Percentiles rank a stretch among this genome's conserved stretches.
phyloP scores from a whole-genome alignment of 208 protist genomes.

The Zelonia costaricensis region DNA sequence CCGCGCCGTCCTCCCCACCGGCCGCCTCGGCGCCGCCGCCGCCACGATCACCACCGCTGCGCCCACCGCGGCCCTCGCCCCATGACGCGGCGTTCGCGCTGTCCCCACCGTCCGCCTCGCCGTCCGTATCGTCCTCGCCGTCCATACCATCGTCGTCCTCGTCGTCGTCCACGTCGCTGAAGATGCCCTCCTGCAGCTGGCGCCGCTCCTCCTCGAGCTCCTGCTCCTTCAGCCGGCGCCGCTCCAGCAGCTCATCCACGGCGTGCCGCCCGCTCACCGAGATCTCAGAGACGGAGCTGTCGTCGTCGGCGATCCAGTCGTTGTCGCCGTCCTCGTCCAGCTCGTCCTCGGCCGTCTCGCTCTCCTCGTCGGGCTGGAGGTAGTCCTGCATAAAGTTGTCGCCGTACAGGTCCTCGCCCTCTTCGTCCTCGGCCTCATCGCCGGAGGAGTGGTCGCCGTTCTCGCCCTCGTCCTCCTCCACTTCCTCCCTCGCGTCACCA shows the following conservation, averaged over 20 bases:
- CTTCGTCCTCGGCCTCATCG: conserved; percentile 39
- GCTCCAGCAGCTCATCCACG: conserved; percentile 79
- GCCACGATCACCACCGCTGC: not conserved
- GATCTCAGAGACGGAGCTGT: conserved; percentile 74
- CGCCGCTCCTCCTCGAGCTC: conserved; percentile 62
- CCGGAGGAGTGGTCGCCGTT: conserved; percentile 28
- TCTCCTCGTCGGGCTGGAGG: conserved; percentile 80
- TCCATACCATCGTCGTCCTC: conserved; percentile 45
- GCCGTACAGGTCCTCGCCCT: conserved; percentile 90
- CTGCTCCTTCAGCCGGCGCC: conserved; percentile 60
- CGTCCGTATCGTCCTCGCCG: conserved; percentile 25
- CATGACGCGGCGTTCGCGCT: not conserved
- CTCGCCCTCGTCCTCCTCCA: conserved; percentile 15
- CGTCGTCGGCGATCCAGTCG: conserved; percentile 78
- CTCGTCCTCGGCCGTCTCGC: conserved; percentile 70
- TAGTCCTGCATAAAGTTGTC: conserved; percentile 92
- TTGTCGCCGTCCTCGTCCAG: conserved; percentile 40
- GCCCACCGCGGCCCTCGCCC: too few species aligned
- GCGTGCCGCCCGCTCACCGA: conserved; percentile 69
- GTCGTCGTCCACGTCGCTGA: conserved; percentile 74
- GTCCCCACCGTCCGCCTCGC: conserved; percentile 6
- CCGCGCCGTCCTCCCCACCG: conserved; percentile 8
- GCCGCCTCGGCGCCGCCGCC: not conserved
- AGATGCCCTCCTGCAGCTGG: conserved; percentile 80
- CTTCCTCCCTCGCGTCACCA: too few species aligned